phyloP scores from a whole-genome alignment of 768 basidiomycete species.

The Collybia nuda region DNA sequence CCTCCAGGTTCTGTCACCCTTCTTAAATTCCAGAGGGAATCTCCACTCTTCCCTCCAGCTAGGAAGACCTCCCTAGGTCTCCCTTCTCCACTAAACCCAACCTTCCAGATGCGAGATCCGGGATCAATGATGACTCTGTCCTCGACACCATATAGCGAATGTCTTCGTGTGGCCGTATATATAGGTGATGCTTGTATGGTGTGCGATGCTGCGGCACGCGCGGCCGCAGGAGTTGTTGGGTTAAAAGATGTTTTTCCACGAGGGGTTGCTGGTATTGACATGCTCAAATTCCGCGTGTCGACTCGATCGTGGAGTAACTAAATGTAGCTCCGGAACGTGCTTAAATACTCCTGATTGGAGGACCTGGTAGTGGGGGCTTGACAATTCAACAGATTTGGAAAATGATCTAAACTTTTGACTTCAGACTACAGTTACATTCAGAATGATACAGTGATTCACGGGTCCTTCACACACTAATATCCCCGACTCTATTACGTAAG shows the following conservation, averaged over 20 bases:
- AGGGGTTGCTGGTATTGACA: slow-evolving; percentile 40
- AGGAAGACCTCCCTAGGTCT: slow-evolving; percentile 87
- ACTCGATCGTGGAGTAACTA: not conserved
- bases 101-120: slow-evolving; percentile 93
- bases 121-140: slow-evolving; percentile 95
- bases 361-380: too few species aligned
- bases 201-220: slow-evolving; percentile 46
- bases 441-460: too few species aligned
- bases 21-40: slow-evolving; percentile 60
- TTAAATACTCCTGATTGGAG: too few species aligned
- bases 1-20: slow-evolving; percentile 53
- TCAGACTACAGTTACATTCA: too few species aligned
- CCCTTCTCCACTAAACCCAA: slow-evolving; percentile 96
- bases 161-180: slow-evolving; percentile 81
- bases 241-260: slow-evolving; percentile 32
- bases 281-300: slow-evolving; percentile 6
- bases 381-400: too few species aligned
- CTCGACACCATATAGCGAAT: slow-evolving; percentile 95
- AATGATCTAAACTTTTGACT: too few species aligned
- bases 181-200: slow-evolving; percentile 76
- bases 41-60: slow-evolving; percentile 40
- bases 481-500: too few species aligned
- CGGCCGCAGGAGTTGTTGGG: slow-evolving; percentile 56
- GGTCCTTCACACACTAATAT: too few species aligned
- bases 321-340: too few species aligned